Evolutionary conservation across 441 rosid genomes (phyloP), one percentile per base, ranked within the genome.

Genomic region (Aleurites moluccanus): DNA sequence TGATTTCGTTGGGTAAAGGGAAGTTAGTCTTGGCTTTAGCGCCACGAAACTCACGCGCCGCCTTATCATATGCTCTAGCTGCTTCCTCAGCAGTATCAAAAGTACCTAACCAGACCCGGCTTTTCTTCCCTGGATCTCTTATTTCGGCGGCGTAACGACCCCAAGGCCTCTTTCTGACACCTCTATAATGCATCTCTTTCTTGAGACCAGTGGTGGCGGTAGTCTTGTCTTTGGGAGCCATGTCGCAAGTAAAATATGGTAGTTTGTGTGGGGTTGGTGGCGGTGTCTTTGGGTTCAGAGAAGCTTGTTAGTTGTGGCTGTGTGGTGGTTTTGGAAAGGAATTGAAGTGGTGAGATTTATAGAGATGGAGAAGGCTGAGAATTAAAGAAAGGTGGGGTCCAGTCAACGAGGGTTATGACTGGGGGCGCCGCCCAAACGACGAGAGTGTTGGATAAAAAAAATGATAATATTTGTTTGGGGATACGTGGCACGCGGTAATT

Each of bases 91-190:
- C 85, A 16, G 96, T 90, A 78, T 92, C 96, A 75, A 88, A 92
- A 35, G 97, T 89, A 14, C 97, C 97, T n/a, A 92, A 87, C 97
- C 97, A 90, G 57, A 92, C 92, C 5, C 96, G 91, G 38, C 77
- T 80, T 73, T 88, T 90, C 76, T 89, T 91, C 20, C 85, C 78
- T 0, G 97, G 97, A 83, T 92, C 92, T 69, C 97, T 80, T 53
- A 92, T 92, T 82, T 91, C 96, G 28, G 91, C 96, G 1, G 96
- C 92, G 88, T 89, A 92, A 55, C 96, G 83, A 2, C 97, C 97
- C 96, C 94, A 89, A 25, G 93, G 96, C 76, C 97, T 82, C 94
- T 86, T 90, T 65, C 97, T 83, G 10, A 92, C 97, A n/a, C 96
- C 94, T 79, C 96, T 81, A 72, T 79, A 90, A 79, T 81, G 92